Percentiles rank a stretch among this genome's conserved stretches.
Conservation (phyloP, 148 eudicot genomes). For the Cornus suecica region DNA sequence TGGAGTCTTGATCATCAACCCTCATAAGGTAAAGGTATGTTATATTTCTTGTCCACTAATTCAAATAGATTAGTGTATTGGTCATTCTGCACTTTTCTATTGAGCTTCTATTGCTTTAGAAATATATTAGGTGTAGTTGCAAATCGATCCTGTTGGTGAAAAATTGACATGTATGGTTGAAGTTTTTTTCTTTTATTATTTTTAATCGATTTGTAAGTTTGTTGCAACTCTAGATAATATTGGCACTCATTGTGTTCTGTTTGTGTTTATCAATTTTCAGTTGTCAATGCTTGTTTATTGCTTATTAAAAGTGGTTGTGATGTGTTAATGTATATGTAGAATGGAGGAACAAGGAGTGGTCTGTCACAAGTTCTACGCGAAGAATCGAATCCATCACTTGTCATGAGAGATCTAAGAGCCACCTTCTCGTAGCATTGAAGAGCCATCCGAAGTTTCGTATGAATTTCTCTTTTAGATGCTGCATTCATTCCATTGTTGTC, state of each 20-base stretch:
- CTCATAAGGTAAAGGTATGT: slow-evolving; percentile 8
- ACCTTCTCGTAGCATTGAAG: not conserved
- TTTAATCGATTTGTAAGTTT: no score
- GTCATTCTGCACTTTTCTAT: no score
- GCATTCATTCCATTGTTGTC: not conserved
- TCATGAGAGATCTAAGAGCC: slow-evolving; percentile 14
- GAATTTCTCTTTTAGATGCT: not conserved
- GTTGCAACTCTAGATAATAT: no score
- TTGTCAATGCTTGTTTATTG: not conserved
- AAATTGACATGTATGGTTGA: no score
- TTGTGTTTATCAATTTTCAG: not conserved
- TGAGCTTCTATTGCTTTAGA: no score
- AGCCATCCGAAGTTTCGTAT: not conserved
- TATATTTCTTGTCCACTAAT: no score
- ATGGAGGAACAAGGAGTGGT: slow-evolving; percentile 16
- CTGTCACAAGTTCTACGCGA: slow-evolving; percentile 17
- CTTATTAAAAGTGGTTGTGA: not conserved
- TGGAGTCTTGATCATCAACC: not conserved
- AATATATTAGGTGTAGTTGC: no score
- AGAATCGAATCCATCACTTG: slow-evolving; percentile 21
- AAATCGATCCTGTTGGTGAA: no score
- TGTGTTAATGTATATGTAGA: not conserved
- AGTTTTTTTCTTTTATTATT: no score
- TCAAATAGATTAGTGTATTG: no score
- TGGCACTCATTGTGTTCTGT: no score